Evolutionary conservation across 2,329 filamentous ascomycete genomes (phyloP).

Genomic region (Penicillium sp.): DNA sequence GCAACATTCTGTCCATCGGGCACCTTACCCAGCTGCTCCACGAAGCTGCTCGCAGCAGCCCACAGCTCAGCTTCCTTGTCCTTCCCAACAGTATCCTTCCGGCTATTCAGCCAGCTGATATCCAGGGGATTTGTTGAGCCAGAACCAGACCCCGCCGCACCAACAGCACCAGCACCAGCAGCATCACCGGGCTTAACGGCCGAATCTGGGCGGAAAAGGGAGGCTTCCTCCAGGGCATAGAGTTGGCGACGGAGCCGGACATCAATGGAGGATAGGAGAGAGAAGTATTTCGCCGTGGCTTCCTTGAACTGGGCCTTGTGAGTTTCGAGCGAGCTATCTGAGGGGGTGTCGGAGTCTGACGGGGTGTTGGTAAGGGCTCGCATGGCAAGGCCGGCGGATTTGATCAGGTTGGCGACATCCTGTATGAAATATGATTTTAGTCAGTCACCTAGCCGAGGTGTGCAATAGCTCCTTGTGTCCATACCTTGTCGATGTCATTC

Average conservation of each 20-base stretch:
- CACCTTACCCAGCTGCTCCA: conserved; percentile 45
- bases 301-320: conserved; percentile 62
- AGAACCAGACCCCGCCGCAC: conserved; percentile 21
- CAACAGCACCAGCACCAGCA: conserved; percentile 31
- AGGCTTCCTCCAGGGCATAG: conserved; percentile 77
- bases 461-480: not conserved
- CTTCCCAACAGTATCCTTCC: conserved; percentile 76
- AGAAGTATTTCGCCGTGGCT: conserved; percentile 64
- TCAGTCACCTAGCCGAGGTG: not conserved
- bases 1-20: conserved; percentile 6
- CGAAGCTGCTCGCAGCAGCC: conserved; percentile 60
- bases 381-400: conserved; percentile 63
- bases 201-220: conserved; percentile 62
- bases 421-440: conserved; percentile 19
- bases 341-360: conserved; percentile 34
- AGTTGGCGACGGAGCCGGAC: conserved; percentile 75
- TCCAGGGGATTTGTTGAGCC: conserved; percentile 65
- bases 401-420: conserved; percentile 58
- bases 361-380: conserved; percentile 61
- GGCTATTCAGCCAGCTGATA: conserved; percentile 85
- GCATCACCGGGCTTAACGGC: conserved; percentile 36
- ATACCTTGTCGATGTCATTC: conserved; percentile 72
- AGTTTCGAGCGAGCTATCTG: conserved; percentile 52
- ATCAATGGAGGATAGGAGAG: conserved; percentile 71
- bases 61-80: conserved; percentile 84